These are phyloP conservation scores for Schizosaccharomyces lindneri DNA, from an alignment of 805 yeast species.

Conservation along the genomic window DNA sequence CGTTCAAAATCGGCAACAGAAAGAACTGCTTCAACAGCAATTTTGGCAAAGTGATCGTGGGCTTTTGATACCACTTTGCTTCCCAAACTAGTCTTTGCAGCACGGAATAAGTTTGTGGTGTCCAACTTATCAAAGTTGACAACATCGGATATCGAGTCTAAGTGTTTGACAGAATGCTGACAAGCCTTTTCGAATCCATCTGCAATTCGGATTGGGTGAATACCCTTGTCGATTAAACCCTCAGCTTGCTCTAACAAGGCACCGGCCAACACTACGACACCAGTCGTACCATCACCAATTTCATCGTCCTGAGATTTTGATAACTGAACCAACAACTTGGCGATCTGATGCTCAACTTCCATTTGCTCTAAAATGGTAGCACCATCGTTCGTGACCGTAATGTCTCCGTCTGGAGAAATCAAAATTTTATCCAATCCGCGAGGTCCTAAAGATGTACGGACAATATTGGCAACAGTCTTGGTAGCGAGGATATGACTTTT, in stretches of 20 bases:
- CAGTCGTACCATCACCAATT: constrained; percentile 97
- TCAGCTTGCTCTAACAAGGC: constrained; percentile 84
- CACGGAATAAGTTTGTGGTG: constrained; percentile 37
- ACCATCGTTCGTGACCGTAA: constrained; percentile 94
- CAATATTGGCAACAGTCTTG: constrained; percentile 74
- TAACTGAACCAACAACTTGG: constrained; percentile 78
- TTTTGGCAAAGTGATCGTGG: constrained; percentile 78
- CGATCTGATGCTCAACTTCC: constrained; percentile 90
- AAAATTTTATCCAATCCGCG: constrained; percentile 83
- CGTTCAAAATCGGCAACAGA: constrained; percentile 79
- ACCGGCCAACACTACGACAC: constrained; percentile 90
- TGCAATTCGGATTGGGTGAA: constrained; percentile 90
- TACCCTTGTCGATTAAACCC: constrained; percentile 67
- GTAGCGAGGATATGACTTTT: constrained; percentile 82
- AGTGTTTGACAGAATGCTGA: constrained; percentile 55
- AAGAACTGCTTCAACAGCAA: constrained; percentile 91
- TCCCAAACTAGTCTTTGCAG: constrained; percentile 86
- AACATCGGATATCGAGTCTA: constrained; percentile 52
- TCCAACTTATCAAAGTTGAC: constrained; percentile 26
- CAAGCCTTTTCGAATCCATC: constrained; percentile 96
- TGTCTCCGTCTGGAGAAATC: constrained; percentile 89
- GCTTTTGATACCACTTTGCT: constrained; percentile 85
- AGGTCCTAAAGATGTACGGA: constrained; percentile 86
- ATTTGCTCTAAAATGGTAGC: constrained; percentile 89
- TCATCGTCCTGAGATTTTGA: constrained; percentile 90